These are phyloP conservation scores for Citrus sp. DNA, from an alignment of 345 rosid genomes.

Conservation along the genomic window DNA sequence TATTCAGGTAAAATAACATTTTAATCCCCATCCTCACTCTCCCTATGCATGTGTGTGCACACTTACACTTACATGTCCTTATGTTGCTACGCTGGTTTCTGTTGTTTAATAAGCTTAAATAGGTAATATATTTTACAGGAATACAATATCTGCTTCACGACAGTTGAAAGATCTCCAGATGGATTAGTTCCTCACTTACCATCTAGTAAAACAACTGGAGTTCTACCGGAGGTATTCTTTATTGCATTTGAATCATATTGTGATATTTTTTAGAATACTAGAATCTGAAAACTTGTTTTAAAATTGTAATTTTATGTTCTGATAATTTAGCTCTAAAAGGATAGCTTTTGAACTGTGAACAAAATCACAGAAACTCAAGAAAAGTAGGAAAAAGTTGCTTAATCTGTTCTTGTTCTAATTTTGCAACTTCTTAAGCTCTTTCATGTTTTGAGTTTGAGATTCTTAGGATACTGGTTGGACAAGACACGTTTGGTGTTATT, in stretches of 20 bases:
- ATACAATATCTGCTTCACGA: slow-evolving; percentile 96
- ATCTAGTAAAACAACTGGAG: slow-evolving; percentile 63
- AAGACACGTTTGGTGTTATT: neutral
- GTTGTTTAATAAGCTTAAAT: slow-evolving; percentile 1
- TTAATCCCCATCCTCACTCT: slow-evolving; percentile 1
- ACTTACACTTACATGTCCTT: neutral
- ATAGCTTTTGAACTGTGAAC: neutral
- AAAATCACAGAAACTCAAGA: neutral
- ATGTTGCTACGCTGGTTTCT: neutral
- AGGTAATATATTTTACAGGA: slow-evolving; percentile 51
- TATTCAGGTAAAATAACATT: slow-evolving; percentile 66
- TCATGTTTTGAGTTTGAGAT: neutral
- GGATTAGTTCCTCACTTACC: slow-evolving; percentile 74
- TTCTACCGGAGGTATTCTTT: slow-evolving; percentile 80
- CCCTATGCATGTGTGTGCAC: neutral
- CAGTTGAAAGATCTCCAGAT: slow-evolving; percentile 78
- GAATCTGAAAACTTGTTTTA: neutral
- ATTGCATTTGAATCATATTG: neutral
- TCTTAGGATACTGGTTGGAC: neutral
- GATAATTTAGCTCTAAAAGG: neutral
- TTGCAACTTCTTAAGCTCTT: slow-evolving; percentile 3
- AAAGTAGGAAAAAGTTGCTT: neutral
- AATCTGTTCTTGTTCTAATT: neutral
- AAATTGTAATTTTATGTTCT: neutral
- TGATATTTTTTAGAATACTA: neutral